A percentile compares a stretch with the other conserved stretches of the same genome.
These are phyloP conservation scores for Colletotrichum euphorbiae DNA, from an alignment of 2,329 filamentous ascomycete species.

Conservation along the genomic window DNA sequence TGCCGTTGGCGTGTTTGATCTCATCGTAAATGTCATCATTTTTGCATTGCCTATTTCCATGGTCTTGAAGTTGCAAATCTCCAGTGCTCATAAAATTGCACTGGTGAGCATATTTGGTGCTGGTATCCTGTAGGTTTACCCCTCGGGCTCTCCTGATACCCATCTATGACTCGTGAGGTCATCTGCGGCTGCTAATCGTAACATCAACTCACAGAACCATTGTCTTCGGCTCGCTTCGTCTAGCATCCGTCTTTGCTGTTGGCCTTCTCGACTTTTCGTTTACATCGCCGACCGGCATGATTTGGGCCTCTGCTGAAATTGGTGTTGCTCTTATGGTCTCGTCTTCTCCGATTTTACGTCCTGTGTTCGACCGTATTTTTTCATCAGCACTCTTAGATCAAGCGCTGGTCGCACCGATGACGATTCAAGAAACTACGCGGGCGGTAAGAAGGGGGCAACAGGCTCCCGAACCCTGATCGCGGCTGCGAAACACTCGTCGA, in stretches of 20 bases:
- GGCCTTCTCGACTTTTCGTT: conserved; percentile 44
- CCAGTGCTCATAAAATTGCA: conserved; percentile 45
- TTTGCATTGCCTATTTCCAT: conserved; percentile 74
- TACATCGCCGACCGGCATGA: conserved; percentile 42
- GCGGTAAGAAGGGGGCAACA: conserved; percentile 4
- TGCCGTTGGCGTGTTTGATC: conserved; percentile 47
- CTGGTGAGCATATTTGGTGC: conserved; percentile 48
- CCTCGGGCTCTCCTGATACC: not conserved
- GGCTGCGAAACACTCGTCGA: conserved; percentile 10
- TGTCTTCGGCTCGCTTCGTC: conserved; percentile 48
- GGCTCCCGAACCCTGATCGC: conserved; percentile 8
- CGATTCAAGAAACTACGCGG: conserved; percentile 3
- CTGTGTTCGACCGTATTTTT: conserved; percentile 44
- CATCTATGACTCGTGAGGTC: too few relatives aligned
- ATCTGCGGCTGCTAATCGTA: too few relatives aligned
- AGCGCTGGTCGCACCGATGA: conserved; percentile 6
- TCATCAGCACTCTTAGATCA: conserved; percentile 37
- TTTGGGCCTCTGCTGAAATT: conserved; percentile 44
- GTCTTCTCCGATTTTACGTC: conserved; percentile 43
- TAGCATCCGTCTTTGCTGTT: conserved; percentile 41
- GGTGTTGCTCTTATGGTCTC: conserved; percentile 45
- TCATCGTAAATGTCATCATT: conserved; percentile 74
- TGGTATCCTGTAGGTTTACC: conserved; percentile 46
- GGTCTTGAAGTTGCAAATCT: conserved; percentile 66
- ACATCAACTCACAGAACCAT: conserved; percentile 24